Base-by-base conservation (phyloP, 2,329 filamentous ascomycete species). In the Coniochaeta ligniaria region DNA sequence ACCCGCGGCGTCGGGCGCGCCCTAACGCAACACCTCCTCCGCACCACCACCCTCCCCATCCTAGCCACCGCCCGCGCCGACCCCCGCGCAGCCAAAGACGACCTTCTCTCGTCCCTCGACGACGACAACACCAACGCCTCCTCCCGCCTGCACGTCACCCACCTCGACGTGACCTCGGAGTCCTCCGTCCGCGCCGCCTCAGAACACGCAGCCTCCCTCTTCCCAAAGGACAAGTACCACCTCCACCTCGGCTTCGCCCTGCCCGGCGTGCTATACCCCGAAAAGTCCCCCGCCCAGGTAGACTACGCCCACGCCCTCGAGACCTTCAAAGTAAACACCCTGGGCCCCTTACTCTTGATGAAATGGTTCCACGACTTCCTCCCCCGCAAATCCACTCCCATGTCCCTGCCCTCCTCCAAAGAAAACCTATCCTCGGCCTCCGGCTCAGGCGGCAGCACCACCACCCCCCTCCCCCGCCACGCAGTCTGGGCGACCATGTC, bases 401-500 rank as follows among this genome's bases (percentile, higher is more conserved):
- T 81, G 9, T 63, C 61, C 6, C 61, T 60, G 1, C 57, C 50
- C 0, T 57, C 56, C 0, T 57, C 56, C 2, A 59, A 58, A 5
- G 33, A 60, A 5, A 36, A 38, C 55, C 45, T 26, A 2, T 2
- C 2, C 20, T 26, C 43, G 12, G 60, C 22, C 20, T 58, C 59
- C 24, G 17, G 28, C 31, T 52, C 33, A 5, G 59, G 64, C 8
- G 59, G 63, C 4, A 61, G 63, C 24, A 38, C 17, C 36, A 68
- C 75, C 24, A 38, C 17, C 36, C 68, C 75, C 0, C 76, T 89
- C 2, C 78, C 81, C 0, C 60, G 66, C 0, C 78, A 83, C 60
- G 85, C 90, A 0, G 82, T 87, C 2, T 90, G 88, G 79, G 81
- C 88, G n/a, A 84, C 84, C 68, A 89, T 92, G 85, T 88, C 88